Conservation (phyloP, 495 filamentous ascomycete species). For the Podospora pseudocomata region DNA sequence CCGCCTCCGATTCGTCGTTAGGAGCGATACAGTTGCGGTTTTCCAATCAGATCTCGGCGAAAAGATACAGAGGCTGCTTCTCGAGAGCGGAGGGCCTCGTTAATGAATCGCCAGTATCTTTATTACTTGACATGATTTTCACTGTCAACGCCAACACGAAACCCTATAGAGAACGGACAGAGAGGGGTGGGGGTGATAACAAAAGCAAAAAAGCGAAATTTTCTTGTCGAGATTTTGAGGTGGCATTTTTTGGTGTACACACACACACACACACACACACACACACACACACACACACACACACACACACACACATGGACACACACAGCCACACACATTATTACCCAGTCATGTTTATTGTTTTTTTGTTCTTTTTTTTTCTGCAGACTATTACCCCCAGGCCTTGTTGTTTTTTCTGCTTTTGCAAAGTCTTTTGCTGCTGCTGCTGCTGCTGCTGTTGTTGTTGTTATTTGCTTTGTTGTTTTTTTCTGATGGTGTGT, state of each 20-base stretch:
- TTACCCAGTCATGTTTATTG: neutral
- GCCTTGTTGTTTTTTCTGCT: no score
- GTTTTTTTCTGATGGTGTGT: no score
- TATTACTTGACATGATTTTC: neutral
- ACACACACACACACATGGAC: neutral
- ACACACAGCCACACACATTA: neutral
- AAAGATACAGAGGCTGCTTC: neutral
- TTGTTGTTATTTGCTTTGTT: no score
- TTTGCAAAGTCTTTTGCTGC: no score
- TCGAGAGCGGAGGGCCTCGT: neutral
- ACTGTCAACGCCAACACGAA: no score
- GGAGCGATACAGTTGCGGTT: conserved; percentile 16
- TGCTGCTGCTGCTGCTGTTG: no score
- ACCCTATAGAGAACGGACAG: neutral
- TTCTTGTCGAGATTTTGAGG: neutral
- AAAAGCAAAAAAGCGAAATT: neutral
- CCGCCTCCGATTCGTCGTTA: conserved; percentile 30
- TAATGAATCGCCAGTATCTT: neutral
- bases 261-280: neutral
- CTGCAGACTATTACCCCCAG: no score
- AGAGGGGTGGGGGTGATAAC: no score
- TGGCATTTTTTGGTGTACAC: neutral
- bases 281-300: neutral
- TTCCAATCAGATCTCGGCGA: neutral
- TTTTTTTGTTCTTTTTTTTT: neutral